These are phyloP conservation scores for Sophora flavescens DNA, from an alignment of 306 rosid genomes.

Conservation along the genomic window DNA sequence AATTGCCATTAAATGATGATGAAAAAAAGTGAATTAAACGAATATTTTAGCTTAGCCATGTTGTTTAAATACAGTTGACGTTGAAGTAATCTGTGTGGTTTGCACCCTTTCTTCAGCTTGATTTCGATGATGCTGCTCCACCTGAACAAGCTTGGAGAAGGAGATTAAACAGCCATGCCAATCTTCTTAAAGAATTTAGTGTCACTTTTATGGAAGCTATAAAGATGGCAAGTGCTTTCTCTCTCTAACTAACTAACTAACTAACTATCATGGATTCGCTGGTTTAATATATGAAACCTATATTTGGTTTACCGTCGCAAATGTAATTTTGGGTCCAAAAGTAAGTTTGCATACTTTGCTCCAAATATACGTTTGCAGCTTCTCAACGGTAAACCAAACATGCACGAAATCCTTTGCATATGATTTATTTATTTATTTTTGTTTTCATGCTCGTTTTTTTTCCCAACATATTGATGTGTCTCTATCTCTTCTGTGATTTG, in stretches of 20 bases:
- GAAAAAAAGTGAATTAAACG: constrained; percentile 12
- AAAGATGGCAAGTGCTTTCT: constrained; percentile 75
- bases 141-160: constrained; percentile 99
- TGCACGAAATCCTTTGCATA: not conserved
- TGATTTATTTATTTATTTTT: constrained; percentile 7
- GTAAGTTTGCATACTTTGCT: too few species aligned
- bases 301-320: too few species aligned
- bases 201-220: constrained; percentile 93
- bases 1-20: not conserved
- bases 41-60: constrained; percentile 23
- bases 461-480: not conserved
- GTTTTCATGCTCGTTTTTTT: not conserved
- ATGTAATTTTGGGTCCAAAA: too few species aligned
- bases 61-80: not conserved
- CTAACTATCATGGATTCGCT: constrained; percentile 26
- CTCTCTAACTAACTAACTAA: constrained; percentile 5
- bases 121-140: constrained; percentile 94
- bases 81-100: constrained; percentile 35
- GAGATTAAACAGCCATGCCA: constrained; percentile 89
- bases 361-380: too few species aligned
- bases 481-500: constrained; percentile 17
- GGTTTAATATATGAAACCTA: constrained; percentile 29
- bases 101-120: constrained; percentile 65
- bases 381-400: too few species aligned
- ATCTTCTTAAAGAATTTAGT: constrained; percentile 92